Conservation (phyloP, 163 green algal genomes). For the Volvox carteri region DNA sequence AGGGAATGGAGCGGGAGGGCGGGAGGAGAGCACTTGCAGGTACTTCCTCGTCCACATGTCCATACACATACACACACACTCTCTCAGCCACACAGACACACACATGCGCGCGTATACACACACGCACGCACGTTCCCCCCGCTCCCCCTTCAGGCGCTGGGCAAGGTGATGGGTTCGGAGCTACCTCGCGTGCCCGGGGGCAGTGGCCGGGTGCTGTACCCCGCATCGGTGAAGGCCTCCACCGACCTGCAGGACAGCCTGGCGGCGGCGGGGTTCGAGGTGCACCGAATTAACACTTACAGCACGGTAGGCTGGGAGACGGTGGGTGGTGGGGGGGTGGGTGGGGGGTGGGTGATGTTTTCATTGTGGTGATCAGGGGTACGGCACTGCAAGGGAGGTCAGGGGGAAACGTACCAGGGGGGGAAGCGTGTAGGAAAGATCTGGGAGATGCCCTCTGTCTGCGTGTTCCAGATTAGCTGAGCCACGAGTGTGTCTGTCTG, state of each 20-base stretch:
- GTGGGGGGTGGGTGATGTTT: no score
- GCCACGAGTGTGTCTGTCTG: no score
- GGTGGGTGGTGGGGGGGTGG: neutral
- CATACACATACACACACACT: neutral
- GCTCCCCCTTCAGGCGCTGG: conserved; percentile 56
- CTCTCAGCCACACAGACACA: neutral
- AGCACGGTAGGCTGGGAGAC: conserved; percentile 87
- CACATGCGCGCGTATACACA: neutral
- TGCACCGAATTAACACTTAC: conserved; percentile 93
- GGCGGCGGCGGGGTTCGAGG: conserved; percentile 79
- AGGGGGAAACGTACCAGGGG: no score
- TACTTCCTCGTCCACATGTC: no score
- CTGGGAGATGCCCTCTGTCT: no score
- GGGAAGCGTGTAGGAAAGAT: no score
- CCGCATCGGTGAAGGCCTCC: conserved; percentile 87
- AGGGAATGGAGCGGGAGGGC: neutral
- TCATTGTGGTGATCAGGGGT: neutral
- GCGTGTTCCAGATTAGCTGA: no score
- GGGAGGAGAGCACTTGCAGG: neutral
- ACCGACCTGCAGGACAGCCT: conserved; percentile 84
- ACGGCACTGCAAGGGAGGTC: no score
- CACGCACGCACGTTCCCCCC: neutral
- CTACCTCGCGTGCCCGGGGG: conserved; percentile 71
- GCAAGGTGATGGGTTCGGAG: conserved; percentile 80
- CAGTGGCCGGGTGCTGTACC: conserved; percentile 88